Conservation (phyloP, 2,329 filamentous ascomycete species). For the Laburnicola sp. region DNA sequence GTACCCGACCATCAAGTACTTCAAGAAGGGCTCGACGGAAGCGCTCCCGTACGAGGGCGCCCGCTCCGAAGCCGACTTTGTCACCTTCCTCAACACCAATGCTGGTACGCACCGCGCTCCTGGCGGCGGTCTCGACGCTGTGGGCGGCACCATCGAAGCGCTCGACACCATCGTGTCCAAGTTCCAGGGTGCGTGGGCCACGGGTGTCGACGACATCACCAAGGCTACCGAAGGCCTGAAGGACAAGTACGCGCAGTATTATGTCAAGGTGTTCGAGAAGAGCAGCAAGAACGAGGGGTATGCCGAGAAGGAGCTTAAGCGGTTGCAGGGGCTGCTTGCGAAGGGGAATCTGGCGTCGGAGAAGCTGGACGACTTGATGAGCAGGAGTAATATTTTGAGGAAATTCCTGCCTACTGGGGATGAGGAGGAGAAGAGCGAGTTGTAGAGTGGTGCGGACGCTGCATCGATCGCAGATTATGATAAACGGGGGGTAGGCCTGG, state of each 20-base stretch:
- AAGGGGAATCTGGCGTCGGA: conserved; percentile 83
- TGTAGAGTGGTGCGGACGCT: conserved; percentile 52
- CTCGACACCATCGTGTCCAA: conserved; percentile 77
- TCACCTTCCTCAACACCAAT: conserved; percentile 85
- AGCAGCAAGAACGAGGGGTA: conserved; percentile 75
- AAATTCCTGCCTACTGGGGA: conserved; percentile 66
- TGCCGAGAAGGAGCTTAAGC: conserved; percentile 80
- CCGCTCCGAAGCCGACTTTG: conserved; percentile 74
- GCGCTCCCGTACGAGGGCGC: conserved; percentile 72
- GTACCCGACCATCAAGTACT: conserved; percentile 98
- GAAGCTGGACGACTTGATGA: conserved; percentile 86
- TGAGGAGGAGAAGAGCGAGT: conserved; percentile 67
- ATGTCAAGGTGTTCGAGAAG: conserved; percentile 89
- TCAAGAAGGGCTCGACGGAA: conserved; percentile 79
- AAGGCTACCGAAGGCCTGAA: conserved; percentile 69
- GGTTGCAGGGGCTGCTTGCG: conserved; percentile 76
- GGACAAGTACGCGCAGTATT: conserved; percentile 90
- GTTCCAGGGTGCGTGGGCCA: conserved; percentile 64
- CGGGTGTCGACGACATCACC: conserved; percentile 70
- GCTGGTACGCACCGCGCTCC: conserved; percentile 80
- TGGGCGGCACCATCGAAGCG: conserved; percentile 78
- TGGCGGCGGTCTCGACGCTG: conserved; percentile 76
- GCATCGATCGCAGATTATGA: no score
- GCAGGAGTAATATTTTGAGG: conserved; percentile 83
- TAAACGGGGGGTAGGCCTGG: no score